Base-by-base conservation (phyloP, 1,284 basidiomycete genomes). In the Bjerkandera adusta region DNA sequence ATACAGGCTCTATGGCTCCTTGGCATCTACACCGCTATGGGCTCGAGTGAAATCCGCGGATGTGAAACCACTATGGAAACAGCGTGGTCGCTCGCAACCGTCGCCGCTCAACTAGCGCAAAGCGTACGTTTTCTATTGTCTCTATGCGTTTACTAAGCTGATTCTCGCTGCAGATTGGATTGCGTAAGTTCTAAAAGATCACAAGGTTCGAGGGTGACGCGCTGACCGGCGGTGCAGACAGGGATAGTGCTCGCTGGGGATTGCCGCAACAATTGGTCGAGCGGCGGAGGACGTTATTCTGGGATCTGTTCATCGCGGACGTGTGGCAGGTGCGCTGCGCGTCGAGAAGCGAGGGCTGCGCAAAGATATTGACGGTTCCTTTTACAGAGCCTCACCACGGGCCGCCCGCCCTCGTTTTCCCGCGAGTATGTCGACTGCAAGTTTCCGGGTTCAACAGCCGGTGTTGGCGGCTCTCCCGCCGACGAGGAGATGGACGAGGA, bases 1-100 rank as follows among this genome's bases (percentile, higher is more conserved):
- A 64, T 80, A 34, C 74, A 79, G 42, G 75, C 77, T 27, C 54
- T 85, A 33, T 76, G 79, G 11, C 55, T 83, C 45, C 72, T 75
- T 18, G 75, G 77, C 16, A 67, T 83, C 12, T 82, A 81, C 49
- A 79, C 65, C 40, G 64, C 64, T 75, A 59, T 77, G 79, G 26
- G 79, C 72, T 22, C 77, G 70, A 61, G 81, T 49, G 73, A 69
- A 37, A 71, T 75, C 54, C 73, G 73, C 26, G 77, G 77, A 3
- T 71, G 70, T 49, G 66, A 72, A 44, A 75, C 56, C 35, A 56
- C 60, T 20, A 63, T 66, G 61, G 67, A 69, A 45, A 61, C 60
- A 7, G 62, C 67, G 1, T 70, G 66, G 66, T 62, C 64, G 3
- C 50, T 64, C 29, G 47, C 68, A 7, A 58, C 63, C 4, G 55